phyloP scores from a whole-genome alignment of 805 yeast species.

The Candida ipomoeae region DNA sequence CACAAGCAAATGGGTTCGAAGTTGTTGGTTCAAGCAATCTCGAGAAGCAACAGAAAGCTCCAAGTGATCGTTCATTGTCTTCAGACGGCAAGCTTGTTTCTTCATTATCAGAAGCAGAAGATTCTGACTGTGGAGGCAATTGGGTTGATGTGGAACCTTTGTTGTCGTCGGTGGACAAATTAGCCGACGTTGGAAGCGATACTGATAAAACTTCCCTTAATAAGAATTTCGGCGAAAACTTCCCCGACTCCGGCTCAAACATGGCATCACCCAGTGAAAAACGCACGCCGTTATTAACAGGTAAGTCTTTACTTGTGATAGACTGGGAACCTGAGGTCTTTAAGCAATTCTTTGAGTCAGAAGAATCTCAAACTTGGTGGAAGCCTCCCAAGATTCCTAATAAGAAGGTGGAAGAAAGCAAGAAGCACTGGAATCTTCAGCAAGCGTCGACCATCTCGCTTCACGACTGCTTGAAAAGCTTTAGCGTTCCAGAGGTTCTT shows the following conservation, averaged over 20 bases:
- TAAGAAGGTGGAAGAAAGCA: constrained; percentile 50
- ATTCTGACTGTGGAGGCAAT: constrained; percentile 23
- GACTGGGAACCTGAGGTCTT: constrained; percentile 57
- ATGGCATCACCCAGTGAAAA: neutral
- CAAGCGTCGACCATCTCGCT: constrained; percentile 48
- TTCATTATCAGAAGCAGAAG: constrained; percentile 21
- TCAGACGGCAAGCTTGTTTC: neutral
- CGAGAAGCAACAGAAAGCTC: neutral
- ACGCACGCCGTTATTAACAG: constrained; percentile 16
- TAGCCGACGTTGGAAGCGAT: neutral
- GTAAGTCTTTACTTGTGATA: constrained; percentile 44
- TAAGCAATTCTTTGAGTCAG: constrained; percentile 47
- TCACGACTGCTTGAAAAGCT: constrained; percentile 68
- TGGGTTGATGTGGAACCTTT: constrained; percentile 16
- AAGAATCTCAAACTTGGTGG: constrained; percentile 54
- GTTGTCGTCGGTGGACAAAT: constrained; percentile 11
- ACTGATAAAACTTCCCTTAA: neutral
- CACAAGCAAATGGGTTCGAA: constrained; percentile 1
- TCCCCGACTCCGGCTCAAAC: neutral
- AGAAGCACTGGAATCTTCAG: constrained; percentile 29
- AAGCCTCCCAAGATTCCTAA: constrained; percentile 42
- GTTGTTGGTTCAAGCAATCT: constrained; percentile 1
- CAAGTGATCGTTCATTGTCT: neutral
- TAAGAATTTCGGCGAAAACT: neutral
- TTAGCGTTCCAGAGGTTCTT: constrained; percentile 77